Percentiles rank a stretch among this genome's conserved stretches.
These are phyloP conservation scores for Scheffersomyces segobiensis DNA, from an alignment of 1,139 yeast species.

Conservation along the genomic window DNA sequence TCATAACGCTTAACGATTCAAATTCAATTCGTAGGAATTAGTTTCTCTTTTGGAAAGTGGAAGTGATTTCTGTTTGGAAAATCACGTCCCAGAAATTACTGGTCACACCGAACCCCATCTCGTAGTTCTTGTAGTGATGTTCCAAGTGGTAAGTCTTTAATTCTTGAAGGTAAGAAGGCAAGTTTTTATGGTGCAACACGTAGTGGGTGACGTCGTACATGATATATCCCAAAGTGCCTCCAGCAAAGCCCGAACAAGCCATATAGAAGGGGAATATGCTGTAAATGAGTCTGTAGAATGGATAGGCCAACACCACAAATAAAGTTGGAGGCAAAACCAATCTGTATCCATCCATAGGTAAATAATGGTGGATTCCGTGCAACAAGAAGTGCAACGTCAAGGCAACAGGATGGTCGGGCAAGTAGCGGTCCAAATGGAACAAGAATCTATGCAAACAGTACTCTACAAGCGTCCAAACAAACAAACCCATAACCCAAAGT, in stretches of 20 bases:
- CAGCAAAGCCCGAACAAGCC: conserved; percentile 72
- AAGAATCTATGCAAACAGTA: conserved; percentile 85
- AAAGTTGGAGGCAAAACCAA: conserved; percentile 95
- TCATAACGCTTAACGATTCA: not conserved
- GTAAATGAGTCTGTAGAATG: conserved; percentile 44
- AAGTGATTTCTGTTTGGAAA: conserved; percentile 66
- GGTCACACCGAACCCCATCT: conserved; percentile 95
- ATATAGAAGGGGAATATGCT: conserved; percentile 42
- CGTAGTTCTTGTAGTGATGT: conserved; percentile 96
- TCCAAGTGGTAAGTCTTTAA: conserved; percentile 90
- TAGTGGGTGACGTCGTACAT: conserved; percentile 86
- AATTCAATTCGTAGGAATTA: conserved; percentile 7
- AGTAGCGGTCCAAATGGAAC: conserved; percentile 83
- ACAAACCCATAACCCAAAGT: conserved; percentile 63
- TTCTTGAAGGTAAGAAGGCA: conserved; percentile 75
- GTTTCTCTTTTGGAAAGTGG: conserved; percentile 35
- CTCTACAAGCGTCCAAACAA: conserved; percentile 91
- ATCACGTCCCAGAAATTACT: conserved; percentile 91
- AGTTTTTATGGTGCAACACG: conserved; percentile 78
- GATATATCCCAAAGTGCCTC: conserved; percentile 92
- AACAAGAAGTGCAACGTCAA: conserved; percentile 83
- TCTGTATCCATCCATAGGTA: conserved; percentile 94
- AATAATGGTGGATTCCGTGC: conserved; percentile 95
- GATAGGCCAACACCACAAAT: conserved; percentile 49
- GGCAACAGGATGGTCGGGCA: conserved; percentile 78